Evolutionary conservation across 208 protist species (phyloP), one percentile per base, ranked within the genome.

Genomic region (Acanthamoeba healyi): DNA sequence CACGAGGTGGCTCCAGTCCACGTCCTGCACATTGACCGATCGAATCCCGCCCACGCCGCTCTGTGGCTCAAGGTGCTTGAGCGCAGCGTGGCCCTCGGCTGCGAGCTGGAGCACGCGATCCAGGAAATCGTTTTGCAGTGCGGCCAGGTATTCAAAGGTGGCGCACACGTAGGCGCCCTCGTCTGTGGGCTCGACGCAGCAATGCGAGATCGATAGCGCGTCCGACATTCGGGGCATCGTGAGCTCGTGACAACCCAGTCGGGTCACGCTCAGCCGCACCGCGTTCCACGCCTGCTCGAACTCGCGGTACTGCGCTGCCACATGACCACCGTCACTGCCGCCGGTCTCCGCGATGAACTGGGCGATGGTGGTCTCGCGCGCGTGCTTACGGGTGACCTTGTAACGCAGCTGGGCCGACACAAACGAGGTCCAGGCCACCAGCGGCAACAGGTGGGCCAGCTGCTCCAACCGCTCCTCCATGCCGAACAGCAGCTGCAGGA

Each of bases 41-140:
- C 34, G 65, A 74, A 74, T 74, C 34, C 65, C 65, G n/a, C 65
- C 65, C n/a, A 74, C 65, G n/a, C 65, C 65, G n/a, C 22, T 38
- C 34, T 74, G 32, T 19, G 34, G n/a, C 34, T 74, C 65, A 14
- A 74, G 65, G 34, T 40, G 34, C 65, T 74, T 74, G 65, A 74
- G 65, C n/a, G 65, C 65, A 9, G 65, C n/a, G 65, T 74, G 65
- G 65, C 65, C 65, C 65, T 74, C 34, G 65, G 65, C 65, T 10
- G 65, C 65, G 34, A 74, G 65, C n/a, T 40, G 65, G 32, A 74
- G 65, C 65, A 74, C 65, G 34, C 32, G 34, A 32, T 74, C 65
- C 65, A 74, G 34, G 34, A 74, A 74, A 32, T 74, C 65, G 65
- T 74, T 74, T 19, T 74, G 65, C 65, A 32, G 34, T 10, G 65